phyloP scores from a whole-genome alignment of 139 green algal genomes.

The Chlamydomonas sp. region DNA sequence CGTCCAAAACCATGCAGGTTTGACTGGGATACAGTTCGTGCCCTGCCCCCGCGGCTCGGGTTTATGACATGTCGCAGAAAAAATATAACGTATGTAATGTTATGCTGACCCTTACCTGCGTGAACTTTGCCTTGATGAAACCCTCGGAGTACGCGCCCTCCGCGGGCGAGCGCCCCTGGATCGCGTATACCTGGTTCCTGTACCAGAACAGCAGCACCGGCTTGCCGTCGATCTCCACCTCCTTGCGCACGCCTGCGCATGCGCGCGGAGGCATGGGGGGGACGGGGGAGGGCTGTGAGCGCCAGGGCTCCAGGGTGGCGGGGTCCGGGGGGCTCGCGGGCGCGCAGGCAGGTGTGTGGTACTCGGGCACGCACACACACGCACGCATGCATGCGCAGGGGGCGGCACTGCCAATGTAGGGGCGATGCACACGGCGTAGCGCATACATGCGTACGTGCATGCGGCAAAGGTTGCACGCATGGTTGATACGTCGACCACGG shows the following conservation, averaged over 20 bases:
- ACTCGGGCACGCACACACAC: neutral
- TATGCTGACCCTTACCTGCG: slow-evolving; percentile 63
- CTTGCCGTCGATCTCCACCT: slow-evolving; percentile 71
- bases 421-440: neutral
- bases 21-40: too few species aligned
- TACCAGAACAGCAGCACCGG: slow-evolving; percentile 97
- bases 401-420: too few species aligned
- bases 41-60: too few species aligned
- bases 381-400: neutral
- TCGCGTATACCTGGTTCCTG: slow-evolving; percentile 84
- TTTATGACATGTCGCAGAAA: too few species aligned
- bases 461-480: neutral
- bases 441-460: neutral
- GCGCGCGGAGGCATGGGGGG: too few species aligned
- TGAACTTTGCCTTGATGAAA: slow-evolving; percentile 91
- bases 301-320: too few species aligned
- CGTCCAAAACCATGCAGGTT: too few species aligned
- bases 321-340: too few species aligned
- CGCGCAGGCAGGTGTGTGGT: too few species aligned
- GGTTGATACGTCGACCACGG: too few species aligned
- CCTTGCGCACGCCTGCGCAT: slow-evolving; percentile 73
- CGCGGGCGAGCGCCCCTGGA: slow-evolving; percentile 84
- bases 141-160: slow-evolving; percentile 95
- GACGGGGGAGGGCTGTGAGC: too few species aligned
- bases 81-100: too few species aligned